phyloP scores from a whole-genome alignment of 2,329 filamentous ascomycete species.

The Fusarium chaquense region DNA sequence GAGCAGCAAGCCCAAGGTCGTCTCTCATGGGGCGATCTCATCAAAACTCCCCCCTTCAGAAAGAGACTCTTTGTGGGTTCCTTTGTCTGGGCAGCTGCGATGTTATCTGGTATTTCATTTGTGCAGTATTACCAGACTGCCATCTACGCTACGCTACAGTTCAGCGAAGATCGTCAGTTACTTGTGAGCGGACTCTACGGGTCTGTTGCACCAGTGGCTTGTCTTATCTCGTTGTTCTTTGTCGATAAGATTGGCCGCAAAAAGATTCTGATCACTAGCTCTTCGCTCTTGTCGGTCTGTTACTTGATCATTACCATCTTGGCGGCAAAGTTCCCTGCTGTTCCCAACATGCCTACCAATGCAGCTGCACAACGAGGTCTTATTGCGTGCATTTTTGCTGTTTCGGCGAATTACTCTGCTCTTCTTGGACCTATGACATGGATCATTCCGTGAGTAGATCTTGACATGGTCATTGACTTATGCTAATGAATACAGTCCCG shows the following conservation, averaged over 20 bases:
- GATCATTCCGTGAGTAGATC: conserved; percentile 55
- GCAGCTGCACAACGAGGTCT: conserved; percentile 54
- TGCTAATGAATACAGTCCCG: conserved; percentile 44
- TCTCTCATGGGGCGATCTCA: conserved; percentile 52
- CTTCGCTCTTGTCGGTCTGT: conserved; percentile 52
- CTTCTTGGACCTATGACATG: conserved; percentile 57
- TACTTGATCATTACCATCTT: conserved; percentile 57
- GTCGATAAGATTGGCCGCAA: conserved; percentile 54
- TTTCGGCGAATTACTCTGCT: conserved; percentile 53
- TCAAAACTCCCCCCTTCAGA: conserved; percentile 52
- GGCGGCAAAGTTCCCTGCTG: conserved; percentile 53
- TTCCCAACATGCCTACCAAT: conserved; percentile 53
- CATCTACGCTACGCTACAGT: conserved; percentile 57
- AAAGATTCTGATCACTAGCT: conserved; percentile 54
- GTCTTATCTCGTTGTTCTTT: conserved; percentile 55
- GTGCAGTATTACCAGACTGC: conserved; percentile 59
- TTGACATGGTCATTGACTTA: accelerated
- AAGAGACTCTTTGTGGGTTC: conserved; percentile 55
- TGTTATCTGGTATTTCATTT: conserved; percentile 58
- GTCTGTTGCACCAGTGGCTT: conserved; percentile 54
- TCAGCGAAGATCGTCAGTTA: conserved; percentile 52
- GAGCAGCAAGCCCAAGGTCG: conserved; percentile 46
- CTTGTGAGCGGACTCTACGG: conserved; percentile 57
- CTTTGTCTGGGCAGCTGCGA: conserved; percentile 57
- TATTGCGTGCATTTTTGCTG: conserved; percentile 56